phyloP scores from a whole-genome alignment of 75 land plant genomes.

The Adiantum capillusveneris region DNA sequence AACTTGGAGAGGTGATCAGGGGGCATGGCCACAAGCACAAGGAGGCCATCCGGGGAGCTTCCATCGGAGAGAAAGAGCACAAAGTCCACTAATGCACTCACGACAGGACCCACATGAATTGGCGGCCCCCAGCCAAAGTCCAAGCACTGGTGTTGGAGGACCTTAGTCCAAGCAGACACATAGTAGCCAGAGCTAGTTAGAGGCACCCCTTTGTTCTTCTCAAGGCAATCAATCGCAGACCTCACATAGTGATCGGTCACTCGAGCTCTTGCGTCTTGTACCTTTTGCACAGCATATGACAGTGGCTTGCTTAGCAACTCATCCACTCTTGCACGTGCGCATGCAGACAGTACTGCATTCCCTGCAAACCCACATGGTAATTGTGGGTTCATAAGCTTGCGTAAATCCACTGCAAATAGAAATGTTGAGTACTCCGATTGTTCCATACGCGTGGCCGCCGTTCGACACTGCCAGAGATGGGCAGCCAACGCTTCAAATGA shows the following conservation, averaged over 20 bases:
- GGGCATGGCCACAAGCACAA: constrained; percentile 8
- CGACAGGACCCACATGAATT: constrained; percentile 41
- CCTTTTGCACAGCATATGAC: constrained; percentile 26
- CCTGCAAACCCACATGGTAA: constrained; percentile 45
- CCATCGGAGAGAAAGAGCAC: constrained; percentile 23
- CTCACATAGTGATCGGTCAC: constrained; percentile 31
- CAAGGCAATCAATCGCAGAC: constrained; percentile 56
- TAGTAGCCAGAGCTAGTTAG: constrained; percentile 43
- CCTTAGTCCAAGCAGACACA: constrained; percentile 52
- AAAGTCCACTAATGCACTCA: constrained; percentile 26
- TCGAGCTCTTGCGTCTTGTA: constrained; percentile 46
- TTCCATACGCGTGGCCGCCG: constrained; percentile 18
- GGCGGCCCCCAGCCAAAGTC: constrained; percentile 69
- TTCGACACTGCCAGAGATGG: constrained; percentile 61
- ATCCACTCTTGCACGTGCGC: constrained; percentile 24
- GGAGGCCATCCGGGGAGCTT: constrained; percentile 8
- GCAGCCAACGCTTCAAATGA: constrained; percentile 53
- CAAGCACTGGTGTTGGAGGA: constrained; percentile 34
- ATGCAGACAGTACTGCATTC: constrained; percentile 36
- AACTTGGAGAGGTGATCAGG: constrained; percentile 15
- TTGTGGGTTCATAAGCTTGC: constrained; percentile 27
- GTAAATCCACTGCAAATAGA: constrained; percentile 48
- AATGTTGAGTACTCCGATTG: constrained; percentile 28
- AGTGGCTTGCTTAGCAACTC: constrained; percentile 24
- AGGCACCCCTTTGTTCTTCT: constrained; percentile 42